Evolutionary conservation across 2,329 filamentous ascomycete species (phyloP).

Genomic region (Metarhizium rileyi): DNA sequence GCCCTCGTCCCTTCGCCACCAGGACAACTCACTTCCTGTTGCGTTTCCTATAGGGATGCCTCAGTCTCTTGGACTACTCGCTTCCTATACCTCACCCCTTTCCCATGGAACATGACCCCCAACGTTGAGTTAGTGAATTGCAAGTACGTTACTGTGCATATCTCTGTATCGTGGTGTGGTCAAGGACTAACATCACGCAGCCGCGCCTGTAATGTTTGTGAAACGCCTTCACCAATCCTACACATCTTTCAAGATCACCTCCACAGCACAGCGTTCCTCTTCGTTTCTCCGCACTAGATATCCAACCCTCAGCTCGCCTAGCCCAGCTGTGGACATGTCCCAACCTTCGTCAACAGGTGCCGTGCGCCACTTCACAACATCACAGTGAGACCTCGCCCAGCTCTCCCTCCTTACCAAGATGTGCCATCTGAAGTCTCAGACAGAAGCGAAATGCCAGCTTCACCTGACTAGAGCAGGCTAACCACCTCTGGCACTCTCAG

Average conservation of each 20-base stretch:
- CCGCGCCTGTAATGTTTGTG: background rate
- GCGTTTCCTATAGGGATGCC: background rate
- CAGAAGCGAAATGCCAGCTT: background rate
- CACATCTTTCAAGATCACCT: background rate
- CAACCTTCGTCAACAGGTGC: background rate
- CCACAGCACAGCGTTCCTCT: background rate
- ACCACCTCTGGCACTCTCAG: background rate
- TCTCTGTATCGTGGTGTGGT: background rate
- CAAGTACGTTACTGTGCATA: background rate
- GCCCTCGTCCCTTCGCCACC: background rate
- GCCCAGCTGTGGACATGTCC: background rate
- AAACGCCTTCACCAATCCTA: background rate
- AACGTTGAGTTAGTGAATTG: background rate
- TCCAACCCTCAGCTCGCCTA: background rate
- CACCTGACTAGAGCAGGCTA: background rate
- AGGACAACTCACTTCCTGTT: background rate
- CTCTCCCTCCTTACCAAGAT: background rate
- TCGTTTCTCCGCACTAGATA: background rate
- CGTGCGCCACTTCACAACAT: background rate
- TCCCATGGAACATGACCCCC: background rate
- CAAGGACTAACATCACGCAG: background rate
- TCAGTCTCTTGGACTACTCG: background rate
- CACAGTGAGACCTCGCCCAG: background rate
- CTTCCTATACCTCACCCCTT: background rate
- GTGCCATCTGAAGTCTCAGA: background rate